These are phyloP conservation scores for Fraxinus albicans DNA, from an alignment of 305 asterid species.

Conservation along the genomic window DNA sequence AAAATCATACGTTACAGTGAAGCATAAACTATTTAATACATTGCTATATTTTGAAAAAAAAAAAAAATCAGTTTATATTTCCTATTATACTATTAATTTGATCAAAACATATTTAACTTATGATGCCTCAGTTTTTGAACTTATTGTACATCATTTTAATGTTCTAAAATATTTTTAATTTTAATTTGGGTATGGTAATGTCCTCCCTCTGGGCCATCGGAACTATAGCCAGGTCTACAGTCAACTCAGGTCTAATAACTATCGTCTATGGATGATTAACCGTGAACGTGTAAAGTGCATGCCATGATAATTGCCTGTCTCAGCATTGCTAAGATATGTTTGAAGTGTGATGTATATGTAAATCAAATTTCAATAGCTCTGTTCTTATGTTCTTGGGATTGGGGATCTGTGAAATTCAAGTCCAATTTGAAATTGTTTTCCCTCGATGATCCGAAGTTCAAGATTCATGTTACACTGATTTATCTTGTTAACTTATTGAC, in stretches of 20 bases:
- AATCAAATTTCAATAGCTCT: not conserved
- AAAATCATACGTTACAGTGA: not conserved
- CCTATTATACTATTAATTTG: not conserved
- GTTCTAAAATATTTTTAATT: too few species aligned
- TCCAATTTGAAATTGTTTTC: not conserved
- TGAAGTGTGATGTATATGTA: not conserved
- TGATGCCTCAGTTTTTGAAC: not conserved
- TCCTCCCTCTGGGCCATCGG: not conserved
- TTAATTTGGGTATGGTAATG: not conserved
- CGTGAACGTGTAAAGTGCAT: too few species aligned
- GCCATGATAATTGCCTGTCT: not conserved
- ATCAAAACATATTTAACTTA: not conserved
- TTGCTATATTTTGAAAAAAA: not conserved
- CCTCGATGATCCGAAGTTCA: not conserved
- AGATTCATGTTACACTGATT: not conserved
- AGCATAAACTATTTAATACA: not conserved
- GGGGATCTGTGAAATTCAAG: not conserved
- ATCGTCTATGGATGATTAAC: not conserved
- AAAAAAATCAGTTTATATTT: not conserved
- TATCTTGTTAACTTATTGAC: not conserved
- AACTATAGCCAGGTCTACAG: not conserved
- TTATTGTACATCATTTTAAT: too few species aligned
- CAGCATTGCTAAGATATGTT: not conserved
- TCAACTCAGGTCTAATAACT: not conserved
- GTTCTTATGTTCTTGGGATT: not conserved